A percentile compares a stretch with the other conserved stretches of the same genome.
Conservation (phyloP, 192 early-diverging fungal species). For the Backusella tarrabulga region DNA sequence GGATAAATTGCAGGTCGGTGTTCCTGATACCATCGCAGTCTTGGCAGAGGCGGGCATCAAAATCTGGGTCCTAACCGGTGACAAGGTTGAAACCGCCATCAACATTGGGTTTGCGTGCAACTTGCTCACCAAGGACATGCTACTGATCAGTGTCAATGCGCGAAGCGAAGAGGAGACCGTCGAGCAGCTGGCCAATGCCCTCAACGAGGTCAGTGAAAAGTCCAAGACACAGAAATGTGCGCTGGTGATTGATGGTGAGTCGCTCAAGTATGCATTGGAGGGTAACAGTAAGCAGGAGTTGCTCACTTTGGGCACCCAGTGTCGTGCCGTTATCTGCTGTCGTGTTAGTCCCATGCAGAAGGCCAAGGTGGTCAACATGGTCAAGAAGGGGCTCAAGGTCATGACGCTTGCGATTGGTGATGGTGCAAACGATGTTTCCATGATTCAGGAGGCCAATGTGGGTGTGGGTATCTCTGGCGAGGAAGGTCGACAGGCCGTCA, state of each 20-base stretch:
- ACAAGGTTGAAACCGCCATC: slow-evolving; percentile 81
- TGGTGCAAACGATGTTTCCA: slow-evolving; percentile 82
- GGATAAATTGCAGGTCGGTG: slow-evolving; percentile 76
- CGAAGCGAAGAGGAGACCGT: slow-evolving; percentile 45
- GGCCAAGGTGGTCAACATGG: slow-evolving; percentile 69
- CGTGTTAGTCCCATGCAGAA: slow-evolving; percentile 79
- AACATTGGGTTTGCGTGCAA: slow-evolving; percentile 78
- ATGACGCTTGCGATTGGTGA: slow-evolving; percentile 79
- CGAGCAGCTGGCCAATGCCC: slow-evolving; percentile 53
- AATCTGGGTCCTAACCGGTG: slow-evolving; percentile 81
- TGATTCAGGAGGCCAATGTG: slow-evolving; percentile 82
- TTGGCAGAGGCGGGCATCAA: slow-evolving; percentile 68
- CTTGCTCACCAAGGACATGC: slow-evolving; percentile 61
- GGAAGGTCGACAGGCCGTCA: slow-evolving; percentile 75
- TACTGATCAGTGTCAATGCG: slow-evolving; percentile 50
- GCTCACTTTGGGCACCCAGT: slow-evolving; percentile 54
- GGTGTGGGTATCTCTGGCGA: slow-evolving; percentile 76
- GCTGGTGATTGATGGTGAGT: slow-evolving; percentile 71
- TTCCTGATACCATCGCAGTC: slow-evolving; percentile 68
- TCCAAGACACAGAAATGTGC: slow-evolving; percentile 34
- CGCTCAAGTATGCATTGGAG: slow-evolving; percentile 56
- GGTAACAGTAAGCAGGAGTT: slow-evolving; percentile 39
- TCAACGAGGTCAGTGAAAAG: slow-evolving; percentile 3
- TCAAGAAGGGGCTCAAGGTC: slow-evolving; percentile 59
- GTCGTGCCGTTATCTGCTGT: slow-evolving; percentile 70